These are phyloP conservation scores for Oryza officinalis DNA, from an alignment of 176 grass and related monocot genomes.

Conservation along the genomic window DNA sequence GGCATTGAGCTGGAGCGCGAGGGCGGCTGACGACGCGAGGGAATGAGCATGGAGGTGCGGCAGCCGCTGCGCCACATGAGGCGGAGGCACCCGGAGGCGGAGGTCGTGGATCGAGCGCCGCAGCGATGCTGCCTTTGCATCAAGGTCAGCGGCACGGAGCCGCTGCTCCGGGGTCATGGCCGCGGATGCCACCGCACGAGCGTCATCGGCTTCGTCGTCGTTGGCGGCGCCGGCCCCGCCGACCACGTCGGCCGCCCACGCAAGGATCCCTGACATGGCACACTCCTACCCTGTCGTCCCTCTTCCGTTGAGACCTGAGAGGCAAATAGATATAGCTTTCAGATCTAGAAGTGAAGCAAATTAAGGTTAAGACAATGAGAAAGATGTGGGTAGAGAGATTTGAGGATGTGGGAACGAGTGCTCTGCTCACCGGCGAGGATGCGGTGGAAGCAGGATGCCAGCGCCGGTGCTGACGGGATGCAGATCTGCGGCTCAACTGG, in stretches of 20 bases:
- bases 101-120: constrained; percentile 81
- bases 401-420: no score
- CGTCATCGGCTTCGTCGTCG: constrained; percentile 53
- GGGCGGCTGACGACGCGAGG: constrained; percentile 75
- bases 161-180: constrained; percentile 75
- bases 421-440: no score
- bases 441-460: no score
- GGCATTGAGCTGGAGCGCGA: constrained; percentile 79
- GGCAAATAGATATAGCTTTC: neutral
- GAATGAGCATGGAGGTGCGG: constrained; percentile 93
- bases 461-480: no score
- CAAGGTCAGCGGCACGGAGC: constrained; percentile 64
- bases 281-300: neutral
- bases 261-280: constrained; percentile 78
- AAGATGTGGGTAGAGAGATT: no score
- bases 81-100: constrained; percentile 72
- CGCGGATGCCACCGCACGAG: constrained; percentile 44
- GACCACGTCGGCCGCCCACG: constrained; percentile 91
- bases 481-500: no score
- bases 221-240: constrained; percentile 51
- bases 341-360: no score
- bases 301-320: no score
- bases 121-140: constrained; percentile 54
- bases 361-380: no score
- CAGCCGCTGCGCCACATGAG: constrained; percentile 75